Conservation (phyloP, 352 stramenopile species). For the Phytophthora meadii region DNA sequence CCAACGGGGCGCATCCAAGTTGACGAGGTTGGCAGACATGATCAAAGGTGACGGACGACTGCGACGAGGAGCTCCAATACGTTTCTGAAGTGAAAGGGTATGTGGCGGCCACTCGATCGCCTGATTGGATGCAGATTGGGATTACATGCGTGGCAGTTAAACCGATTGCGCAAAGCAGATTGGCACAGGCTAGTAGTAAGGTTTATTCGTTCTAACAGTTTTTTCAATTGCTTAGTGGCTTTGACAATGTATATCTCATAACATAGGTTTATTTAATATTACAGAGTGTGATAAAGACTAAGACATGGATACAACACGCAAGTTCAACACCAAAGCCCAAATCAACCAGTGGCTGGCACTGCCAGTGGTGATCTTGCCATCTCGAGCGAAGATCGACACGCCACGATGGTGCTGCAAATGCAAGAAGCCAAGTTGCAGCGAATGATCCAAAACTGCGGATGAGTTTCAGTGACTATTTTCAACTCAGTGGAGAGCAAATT, state of each 20-base stretch:
- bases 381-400: not conserved
- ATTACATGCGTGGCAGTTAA: constrained; percentile 18
- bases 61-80: constrained; percentile 10
- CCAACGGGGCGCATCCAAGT: constrained; percentile 80
- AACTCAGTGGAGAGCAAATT: no score
- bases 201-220: not conserved
- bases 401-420: not conserved
- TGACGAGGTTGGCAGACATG: constrained; percentile 36
- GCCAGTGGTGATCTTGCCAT: constrained; percentile 14
- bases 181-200: not conserved
- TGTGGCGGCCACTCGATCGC: constrained; percentile 12
- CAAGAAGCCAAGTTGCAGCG: not conserved
- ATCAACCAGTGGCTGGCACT: constrained; percentile 3
- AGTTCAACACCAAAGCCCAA: constrained; percentile 12
- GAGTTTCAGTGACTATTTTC: not conserved
- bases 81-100: constrained; percentile 7
- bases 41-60: constrained; percentile 1
- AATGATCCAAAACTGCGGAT: not conserved
- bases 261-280: not conserved
- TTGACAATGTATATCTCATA: no score
- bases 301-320: constrained; percentile 19
- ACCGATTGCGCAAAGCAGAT: constrained; percentile 21
- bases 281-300: not conserved
- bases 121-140: constrained; percentile 26
- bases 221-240: no score